phyloP scores from a whole-genome alignment of 371 early-diverging fungal genomes.

The Funneliformis caledonium region DNA sequence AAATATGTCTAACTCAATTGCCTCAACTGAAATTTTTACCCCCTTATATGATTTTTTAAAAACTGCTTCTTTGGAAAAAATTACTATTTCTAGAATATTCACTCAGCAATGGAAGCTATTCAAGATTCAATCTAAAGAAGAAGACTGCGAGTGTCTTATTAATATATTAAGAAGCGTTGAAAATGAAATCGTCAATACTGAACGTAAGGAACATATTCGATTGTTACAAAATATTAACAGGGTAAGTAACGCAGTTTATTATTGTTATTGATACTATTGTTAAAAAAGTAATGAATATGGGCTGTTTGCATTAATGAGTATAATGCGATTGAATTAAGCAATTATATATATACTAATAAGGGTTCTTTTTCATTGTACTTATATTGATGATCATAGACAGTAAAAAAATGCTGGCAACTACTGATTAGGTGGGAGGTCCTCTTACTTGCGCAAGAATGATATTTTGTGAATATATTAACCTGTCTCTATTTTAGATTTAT shows the following conservation, averaged over 20 bases:
- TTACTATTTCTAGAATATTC: slow-evolving; percentile 22
- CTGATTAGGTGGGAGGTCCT: neutral
- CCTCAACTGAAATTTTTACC: slow-evolving; percentile 3
- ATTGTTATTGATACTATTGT: neutral
- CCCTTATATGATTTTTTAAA: slow-evolving; percentile 9
- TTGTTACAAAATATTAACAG: neutral
- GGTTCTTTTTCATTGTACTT: slow-evolving; percentile 29
- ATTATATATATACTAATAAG: neutral
- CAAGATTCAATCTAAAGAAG: slow-evolving; percentile 1
- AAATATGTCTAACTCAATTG: neutral
- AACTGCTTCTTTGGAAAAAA: slow-evolving; percentile 6
- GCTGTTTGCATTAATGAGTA: slow-evolving; percentile 6
- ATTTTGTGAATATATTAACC: neutral
- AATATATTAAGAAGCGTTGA: neutral
- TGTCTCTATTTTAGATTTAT: slow-evolving; percentile 13
- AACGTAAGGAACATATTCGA: neutral
- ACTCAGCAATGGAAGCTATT: slow-evolving; percentile 1
- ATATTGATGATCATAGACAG: neutral
- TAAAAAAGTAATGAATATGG: slow-evolving; percentile 16
- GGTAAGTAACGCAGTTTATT: neutral
- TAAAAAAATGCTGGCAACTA: neutral
- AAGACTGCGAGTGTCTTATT: neutral
- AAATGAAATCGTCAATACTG: slow-evolving; percentile 9
- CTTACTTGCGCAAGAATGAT: neutral
- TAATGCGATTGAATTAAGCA: slow-evolving; percentile 18